Conservation (phyloP, 371 early-diverging fungal species). For the Mortierella sp. region DNA sequence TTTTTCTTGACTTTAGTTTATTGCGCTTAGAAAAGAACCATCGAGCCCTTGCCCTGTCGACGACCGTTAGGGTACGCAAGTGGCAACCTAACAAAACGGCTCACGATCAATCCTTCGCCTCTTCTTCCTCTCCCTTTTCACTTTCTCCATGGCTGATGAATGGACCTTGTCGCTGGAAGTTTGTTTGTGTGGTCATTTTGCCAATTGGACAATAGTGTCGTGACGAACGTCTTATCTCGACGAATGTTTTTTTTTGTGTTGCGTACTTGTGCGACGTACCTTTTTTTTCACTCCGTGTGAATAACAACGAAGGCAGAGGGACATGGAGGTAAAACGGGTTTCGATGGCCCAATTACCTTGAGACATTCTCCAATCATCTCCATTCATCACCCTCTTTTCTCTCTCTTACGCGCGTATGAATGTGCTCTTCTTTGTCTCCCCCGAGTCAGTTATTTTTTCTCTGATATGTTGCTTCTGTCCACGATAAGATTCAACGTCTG, state of each 20-base stretch:
- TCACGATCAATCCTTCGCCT: neutral
- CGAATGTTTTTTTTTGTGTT: neutral
- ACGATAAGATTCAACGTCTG: neutral
- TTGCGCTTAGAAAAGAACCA: neutral
- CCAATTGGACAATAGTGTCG: neutral
- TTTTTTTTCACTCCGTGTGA: neutral
- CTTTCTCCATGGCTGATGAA: neutral
- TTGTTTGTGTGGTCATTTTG: neutral
- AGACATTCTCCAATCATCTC: neutral
- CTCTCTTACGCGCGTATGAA: neutral
- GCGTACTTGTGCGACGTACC: neutral
- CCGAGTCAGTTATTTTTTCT: slow-evolving; percentile 3
- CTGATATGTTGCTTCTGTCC: neutral
- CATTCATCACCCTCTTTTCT: neutral
- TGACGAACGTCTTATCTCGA: neutral
- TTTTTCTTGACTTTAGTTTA: too few relatives aligned
- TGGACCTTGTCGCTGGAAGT: slow-evolving; percentile 4
- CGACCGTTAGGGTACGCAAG: neutral
- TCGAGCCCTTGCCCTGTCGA: neutral
- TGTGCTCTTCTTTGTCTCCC: too few relatives aligned
- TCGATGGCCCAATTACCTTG: neutral
- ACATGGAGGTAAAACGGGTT: neutral
- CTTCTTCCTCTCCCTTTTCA: neutral
- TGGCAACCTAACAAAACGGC: neutral
- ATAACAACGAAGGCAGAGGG: neutral